Conservation (phyloP, 768 basidiomycete genomes). For the Sarcodon sp. region DNA sequence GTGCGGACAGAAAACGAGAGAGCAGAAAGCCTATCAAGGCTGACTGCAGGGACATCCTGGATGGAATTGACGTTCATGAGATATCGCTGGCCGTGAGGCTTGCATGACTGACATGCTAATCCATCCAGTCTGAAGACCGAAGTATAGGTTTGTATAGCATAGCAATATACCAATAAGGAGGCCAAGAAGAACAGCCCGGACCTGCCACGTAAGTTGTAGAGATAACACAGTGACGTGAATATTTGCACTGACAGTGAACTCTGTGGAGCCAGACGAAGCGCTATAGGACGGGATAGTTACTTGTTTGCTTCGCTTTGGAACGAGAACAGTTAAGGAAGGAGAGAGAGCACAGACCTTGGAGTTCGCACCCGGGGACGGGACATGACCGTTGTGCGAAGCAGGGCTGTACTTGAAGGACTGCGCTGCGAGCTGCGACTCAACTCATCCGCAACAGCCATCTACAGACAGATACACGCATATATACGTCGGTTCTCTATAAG, state of each 20-base stretch:
- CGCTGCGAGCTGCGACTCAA: background rate
- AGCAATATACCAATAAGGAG: slow-evolving; percentile 76
- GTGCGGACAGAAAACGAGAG: slow-evolving; percentile 58
- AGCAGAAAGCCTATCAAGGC: slow-evolving; percentile 86
- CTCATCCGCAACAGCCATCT: background rate
- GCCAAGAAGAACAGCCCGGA: slow-evolving; percentile 57
- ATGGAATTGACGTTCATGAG: background rate
- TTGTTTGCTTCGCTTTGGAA: background rate
- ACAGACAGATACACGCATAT: background rate
- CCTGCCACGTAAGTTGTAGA: slow-evolving; percentile 3
- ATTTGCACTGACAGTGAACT: background rate
- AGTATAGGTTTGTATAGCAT: slow-evolving; percentile 87
- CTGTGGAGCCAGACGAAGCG: background rate
- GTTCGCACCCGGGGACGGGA: background rate
- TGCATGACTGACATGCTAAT: slow-evolving; percentile 59
- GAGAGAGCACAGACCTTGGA: background rate
- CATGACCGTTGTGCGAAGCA: background rate
- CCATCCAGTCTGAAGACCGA: slow-evolving; percentile 84
- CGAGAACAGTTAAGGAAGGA: background rate
- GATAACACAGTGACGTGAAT: background rate
- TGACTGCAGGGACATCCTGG: slow-evolving; percentile 92
- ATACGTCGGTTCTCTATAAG: too few relatives aligned
- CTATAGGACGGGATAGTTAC: background rate
- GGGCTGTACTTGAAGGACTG: background rate
- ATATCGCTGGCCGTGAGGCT: background rate